A percentile compares a stretch with the other conserved stretches of the same genome.
Conservation (phyloP, 495 filamentous ascomycete species). For the Penicillium atrosanguineum region DNA sequence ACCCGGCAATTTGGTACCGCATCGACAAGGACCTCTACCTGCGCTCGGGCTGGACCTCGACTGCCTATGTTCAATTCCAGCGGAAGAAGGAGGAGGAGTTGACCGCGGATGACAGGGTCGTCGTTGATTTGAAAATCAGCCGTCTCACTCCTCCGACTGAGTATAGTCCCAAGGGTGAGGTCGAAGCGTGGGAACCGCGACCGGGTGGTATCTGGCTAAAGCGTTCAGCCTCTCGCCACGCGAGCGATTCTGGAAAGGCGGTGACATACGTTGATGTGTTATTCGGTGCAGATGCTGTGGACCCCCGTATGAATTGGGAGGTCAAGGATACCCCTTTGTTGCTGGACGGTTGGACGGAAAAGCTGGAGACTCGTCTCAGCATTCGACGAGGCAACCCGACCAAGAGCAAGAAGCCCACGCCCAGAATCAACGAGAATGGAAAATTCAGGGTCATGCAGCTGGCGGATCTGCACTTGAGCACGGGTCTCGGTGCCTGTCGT, state of each 20-base stretch:
- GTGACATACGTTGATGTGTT: conserved; percentile 87
- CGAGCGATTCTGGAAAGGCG: conserved; percentile 71
- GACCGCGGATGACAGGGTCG: conserved; percentile 67
- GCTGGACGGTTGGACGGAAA: conserved; percentile 59
- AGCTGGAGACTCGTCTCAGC: conserved; percentile 67
- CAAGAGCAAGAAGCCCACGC: conserved; percentile 61
- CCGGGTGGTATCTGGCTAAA: conserved; percentile 85
- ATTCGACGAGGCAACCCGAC: conserved; percentile 67
- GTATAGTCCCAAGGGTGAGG: conserved; percentile 51
- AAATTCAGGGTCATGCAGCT: conserved; percentile 96
- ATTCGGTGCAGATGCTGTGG: conserved; percentile 90
- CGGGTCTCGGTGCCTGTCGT: conserved; percentile 79
- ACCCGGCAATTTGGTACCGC: conserved; percentile 73
- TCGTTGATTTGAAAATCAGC: conserved; percentile 80
- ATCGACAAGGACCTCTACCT: conserved; percentile 93
- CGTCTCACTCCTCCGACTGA: conserved; percentile 65
- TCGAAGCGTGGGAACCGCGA: conserved; percentile 79
- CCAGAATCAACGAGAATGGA: conserved; percentile 79
- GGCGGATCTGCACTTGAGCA: conserved; percentile 87
- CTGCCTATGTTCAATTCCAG: conserved; percentile 81
- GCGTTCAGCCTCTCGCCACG: conserved; percentile 69
- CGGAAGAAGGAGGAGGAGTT: conserved; percentile 89
- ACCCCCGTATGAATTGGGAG: conserved; percentile 80
- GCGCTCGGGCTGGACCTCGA: conserved; percentile 64
- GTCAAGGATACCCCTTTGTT: conserved; percentile 67